phyloP scores from a whole-genome alignment of 441 rosid genomes.

The Raphanus hybrid region DNA sequence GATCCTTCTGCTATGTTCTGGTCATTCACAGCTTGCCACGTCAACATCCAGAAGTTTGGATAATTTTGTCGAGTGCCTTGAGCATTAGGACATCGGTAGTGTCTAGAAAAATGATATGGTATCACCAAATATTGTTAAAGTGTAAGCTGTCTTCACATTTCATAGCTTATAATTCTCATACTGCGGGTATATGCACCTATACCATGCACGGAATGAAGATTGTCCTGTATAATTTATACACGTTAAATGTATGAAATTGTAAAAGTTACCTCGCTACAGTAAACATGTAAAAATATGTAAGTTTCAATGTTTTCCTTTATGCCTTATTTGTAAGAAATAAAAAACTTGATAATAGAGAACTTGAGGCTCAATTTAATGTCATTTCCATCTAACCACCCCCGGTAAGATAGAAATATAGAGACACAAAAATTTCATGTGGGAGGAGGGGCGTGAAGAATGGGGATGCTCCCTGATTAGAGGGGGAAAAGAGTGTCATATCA shows the following conservation, averaged over 20 bases:
- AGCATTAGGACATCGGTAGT: constrained; percentile 16
- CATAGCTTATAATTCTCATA: neutral
- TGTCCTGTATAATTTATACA: no score
- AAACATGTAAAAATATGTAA: neutral
- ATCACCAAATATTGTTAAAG: neutral
- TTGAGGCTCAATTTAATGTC: neutral
- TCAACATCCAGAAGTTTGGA: constrained; percentile 14
- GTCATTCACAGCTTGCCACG: constrained; percentile 20
- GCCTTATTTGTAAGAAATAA: neutral
- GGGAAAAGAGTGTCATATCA: constrained; percentile 47
- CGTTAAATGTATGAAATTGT: no score
- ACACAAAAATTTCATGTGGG: constrained; percentile 26
- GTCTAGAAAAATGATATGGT: constrained; percentile 20
- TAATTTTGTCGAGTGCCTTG: constrained; percentile 13
- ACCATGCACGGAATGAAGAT: neutral
- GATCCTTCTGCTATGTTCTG: constrained; percentile 12
- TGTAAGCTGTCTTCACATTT: neutral
- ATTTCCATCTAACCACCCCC: no score
- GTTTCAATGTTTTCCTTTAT: neutral
- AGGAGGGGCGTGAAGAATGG: constrained; percentile 36
- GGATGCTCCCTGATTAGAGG: constrained; percentile 44
- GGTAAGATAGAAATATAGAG: neutral
- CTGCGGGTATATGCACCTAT: neutral
- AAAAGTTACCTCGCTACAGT: neutral
- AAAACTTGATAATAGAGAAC: neutral